Conservation (phyloP, 176 grass and related monocot genomes). For the Tuctoria greenei region DNA sequence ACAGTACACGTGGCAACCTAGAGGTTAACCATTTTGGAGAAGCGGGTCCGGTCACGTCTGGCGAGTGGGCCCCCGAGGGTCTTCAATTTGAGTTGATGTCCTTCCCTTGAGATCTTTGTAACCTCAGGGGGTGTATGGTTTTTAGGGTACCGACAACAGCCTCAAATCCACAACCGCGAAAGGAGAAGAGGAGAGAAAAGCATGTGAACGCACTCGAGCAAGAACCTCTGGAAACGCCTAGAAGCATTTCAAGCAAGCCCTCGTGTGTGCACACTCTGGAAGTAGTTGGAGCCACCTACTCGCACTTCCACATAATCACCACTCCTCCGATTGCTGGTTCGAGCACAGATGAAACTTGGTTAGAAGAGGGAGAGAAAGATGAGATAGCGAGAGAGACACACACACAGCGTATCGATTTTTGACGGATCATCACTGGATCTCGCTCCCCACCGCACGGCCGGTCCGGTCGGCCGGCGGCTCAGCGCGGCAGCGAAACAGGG, state of each 20-base stretch:
- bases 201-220: not conserved
- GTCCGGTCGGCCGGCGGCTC: not conserved
- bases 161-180: not conserved
- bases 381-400: not conserved
- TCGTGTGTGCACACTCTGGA: not conserved
- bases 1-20: too few species aligned
- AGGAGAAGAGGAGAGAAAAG: too few species aligned
- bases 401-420: not conserved
- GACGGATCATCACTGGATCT: not conserved
- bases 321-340: not conserved
- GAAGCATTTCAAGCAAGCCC: not conserved
- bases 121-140: too few species aligned
- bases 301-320: not conserved
- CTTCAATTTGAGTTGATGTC: too few species aligned
- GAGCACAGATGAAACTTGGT: not conserved
- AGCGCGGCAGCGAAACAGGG: constrained; percentile 23
- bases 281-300: not conserved
- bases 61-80: too few species aligned
- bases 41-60: too few species aligned
- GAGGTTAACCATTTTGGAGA: too few species aligned
- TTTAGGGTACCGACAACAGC: too few species aligned
- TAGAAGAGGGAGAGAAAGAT: not conserved
- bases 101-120: too few species aligned
- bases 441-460: not conserved
- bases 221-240: not conserved